Evolutionary conservation across 1,284 basidiomycete genomes (phyloP).

Genomic region (Leucoagaricus sp.): DNA sequence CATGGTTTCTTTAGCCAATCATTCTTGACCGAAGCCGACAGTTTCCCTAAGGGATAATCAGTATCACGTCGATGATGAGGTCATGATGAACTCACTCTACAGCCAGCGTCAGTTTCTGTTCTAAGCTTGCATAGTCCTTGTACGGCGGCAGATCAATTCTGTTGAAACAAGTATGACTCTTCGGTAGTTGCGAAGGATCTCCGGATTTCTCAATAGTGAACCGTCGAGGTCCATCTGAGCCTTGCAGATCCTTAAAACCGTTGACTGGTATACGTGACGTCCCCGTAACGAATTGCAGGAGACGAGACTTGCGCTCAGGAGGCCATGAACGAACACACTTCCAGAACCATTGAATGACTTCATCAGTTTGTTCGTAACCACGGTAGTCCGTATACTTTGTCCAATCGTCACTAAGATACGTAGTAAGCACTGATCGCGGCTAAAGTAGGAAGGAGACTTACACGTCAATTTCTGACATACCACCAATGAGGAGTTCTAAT

Average conservation of each 20-base stretch:
- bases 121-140: slow-evolving; percentile 79
- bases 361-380: slow-evolving; percentile 74
- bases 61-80: neutral
- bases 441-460: slow-evolving; percentile 38
- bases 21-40: slow-evolving; percentile 72
- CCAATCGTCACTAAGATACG: slow-evolving; percentile 62
- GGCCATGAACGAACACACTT: slow-evolving; percentile 93
- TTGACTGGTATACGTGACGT: slow-evolving; percentile 92
- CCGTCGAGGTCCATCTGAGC: slow-evolving; percentile 87
- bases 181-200: slow-evolving; percentile 83
- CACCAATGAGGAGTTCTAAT: slow-evolving; percentile 89
- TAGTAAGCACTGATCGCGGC: neutral
- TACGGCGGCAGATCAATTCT: slow-evolving; percentile 86
- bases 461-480: slow-evolving; percentile 96
- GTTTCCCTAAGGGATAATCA: slow-evolving; percentile 51
- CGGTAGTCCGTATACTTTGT: slow-evolving; percentile 78
- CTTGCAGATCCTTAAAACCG: slow-evolving; percentile 94
- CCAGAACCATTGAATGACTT: slow-evolving; percentile 99
- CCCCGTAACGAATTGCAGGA: slow-evolving; percentile 92
- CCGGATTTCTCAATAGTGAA: slow-evolving; percentile 93
- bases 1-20: slow-evolving; percentile 17
- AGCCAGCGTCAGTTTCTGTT: slow-evolving; percentile 83
- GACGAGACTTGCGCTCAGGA: slow-evolving; percentile 87
- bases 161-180: slow-evolving; percentile 87
- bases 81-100: slow-evolving; percentile 62